phyloP scores from a whole-genome alignment of 352 stramenopile species.

The Globisporangium paroecandrum region DNA sequence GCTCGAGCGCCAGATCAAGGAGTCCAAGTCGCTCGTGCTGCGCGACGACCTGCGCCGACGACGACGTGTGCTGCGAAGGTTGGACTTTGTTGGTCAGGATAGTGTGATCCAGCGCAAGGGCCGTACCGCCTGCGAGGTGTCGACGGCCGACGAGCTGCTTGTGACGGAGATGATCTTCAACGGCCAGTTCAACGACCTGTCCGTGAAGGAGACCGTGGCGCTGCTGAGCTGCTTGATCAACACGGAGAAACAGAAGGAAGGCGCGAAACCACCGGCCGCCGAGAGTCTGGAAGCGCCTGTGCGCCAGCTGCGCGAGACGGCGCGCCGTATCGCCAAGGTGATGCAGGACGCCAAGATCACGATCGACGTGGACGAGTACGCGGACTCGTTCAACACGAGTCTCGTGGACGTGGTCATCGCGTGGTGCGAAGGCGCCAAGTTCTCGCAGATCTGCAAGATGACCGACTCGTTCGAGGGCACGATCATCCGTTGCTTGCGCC shows the following conservation, averaged over 20 bases:
- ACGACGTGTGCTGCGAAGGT: constrained; percentile 93
- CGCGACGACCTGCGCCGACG: constrained; percentile 95
- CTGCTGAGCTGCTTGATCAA: constrained; percentile 97
- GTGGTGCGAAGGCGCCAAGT: constrained; percentile 97
- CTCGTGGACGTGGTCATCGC: constrained; percentile 98
- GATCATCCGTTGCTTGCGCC: constrained; percentile 96
- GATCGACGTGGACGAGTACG: constrained; percentile 97
- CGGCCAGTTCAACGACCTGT: constrained; percentile 97
- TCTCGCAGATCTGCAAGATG: constrained; percentile 98
- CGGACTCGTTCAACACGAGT: constrained; percentile 96
- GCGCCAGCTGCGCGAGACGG: constrained; percentile 93
- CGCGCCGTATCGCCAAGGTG: constrained; percentile 88
- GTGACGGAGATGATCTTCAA: constrained; percentile 99
- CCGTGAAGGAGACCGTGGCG: constrained; percentile 94
- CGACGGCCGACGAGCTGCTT: constrained; percentile 97
- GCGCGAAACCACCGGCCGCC: constrained; percentile 71
- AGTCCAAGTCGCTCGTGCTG: constrained; percentile 94
- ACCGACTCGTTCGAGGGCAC: constrained; percentile 98
- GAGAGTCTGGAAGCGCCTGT: constrained; percentile 87
- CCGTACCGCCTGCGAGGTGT: constrained; percentile 98
- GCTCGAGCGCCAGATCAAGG: constrained; percentile 93
- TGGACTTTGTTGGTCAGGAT: constrained; percentile 96
- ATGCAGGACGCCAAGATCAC: constrained; percentile 91
- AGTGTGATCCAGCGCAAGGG: constrained; percentile 99
- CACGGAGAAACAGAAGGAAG: constrained; percentile 91